Conservation (phyloP, 805 yeast genomes). For the Wickerhamiella vanderwaltii region DNA sequence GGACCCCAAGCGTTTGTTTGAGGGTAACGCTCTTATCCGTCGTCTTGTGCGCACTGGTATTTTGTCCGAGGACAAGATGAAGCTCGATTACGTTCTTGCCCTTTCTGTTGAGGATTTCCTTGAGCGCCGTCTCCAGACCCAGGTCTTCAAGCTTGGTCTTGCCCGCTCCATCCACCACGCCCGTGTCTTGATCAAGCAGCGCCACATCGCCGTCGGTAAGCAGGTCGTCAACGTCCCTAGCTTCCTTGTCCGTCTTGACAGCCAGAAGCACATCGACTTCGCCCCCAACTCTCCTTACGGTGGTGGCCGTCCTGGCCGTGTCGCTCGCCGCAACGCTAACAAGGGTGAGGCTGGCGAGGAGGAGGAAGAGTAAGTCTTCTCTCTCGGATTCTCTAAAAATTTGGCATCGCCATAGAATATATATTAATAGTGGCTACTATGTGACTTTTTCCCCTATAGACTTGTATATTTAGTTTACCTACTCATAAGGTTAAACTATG, state of each 20-base stretch:
- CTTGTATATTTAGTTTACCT: too few relatives aligned
- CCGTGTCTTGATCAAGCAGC: constrained; percentile 94
- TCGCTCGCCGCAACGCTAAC: constrained; percentile 81
- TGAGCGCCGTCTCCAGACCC: constrained; percentile 99
- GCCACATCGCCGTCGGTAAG: constrained; percentile 99
- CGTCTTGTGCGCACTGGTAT: constrained; percentile 99
- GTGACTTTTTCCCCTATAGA: too few relatives aligned
- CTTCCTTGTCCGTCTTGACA: constrained; percentile 98
- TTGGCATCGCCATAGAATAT: constrained; percentile 11
- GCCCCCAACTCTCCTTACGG: constrained; percentile 99
- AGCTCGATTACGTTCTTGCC: constrained; percentile 99
- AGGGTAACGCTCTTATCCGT: constrained; percentile 99
- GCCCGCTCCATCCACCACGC: constrained; percentile 99
- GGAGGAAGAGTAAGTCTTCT: constrained; percentile 33
- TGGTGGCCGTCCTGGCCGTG: constrained; percentile 99
- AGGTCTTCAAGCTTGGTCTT: constrained; percentile 98
- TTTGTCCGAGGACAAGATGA: constrained; percentile 97
- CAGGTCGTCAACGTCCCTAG: constrained; percentile 98
- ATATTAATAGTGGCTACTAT: constrained; percentile 10
- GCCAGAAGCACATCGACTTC: constrained; percentile 99
- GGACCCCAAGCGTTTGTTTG: constrained; percentile 99
- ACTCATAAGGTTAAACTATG: too few relatives aligned
- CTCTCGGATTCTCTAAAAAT: not conserved
- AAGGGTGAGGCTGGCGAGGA: constrained; percentile 67
- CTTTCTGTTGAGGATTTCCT: constrained; percentile 97